Base-by-base conservation (phyloP, 2,329 filamentous ascomycete genomes). In the Phialocephala sp. region DNA sequence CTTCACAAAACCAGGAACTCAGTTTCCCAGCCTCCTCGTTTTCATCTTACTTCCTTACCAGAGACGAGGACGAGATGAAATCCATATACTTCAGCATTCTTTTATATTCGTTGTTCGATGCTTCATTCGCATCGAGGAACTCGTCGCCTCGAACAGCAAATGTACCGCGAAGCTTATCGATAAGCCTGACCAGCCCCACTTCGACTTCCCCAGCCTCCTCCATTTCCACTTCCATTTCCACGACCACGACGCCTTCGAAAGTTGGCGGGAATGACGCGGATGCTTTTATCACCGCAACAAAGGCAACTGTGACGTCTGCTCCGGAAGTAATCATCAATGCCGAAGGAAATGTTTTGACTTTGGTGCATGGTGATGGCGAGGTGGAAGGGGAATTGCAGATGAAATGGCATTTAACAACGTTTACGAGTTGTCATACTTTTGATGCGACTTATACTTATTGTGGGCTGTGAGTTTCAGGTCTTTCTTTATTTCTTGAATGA, bases 401-500 rank as follows among this genome's bases (percentile, higher is more conserved):
- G 63, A 75, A 74, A 64, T 75, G 70, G 68, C 73, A 76, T 68
- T 41, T 71, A n/a, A 74, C 70, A 4, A 75, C 74, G 2, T 76
- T 69, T 59, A 73, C 64, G 55, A 72, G 69, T n/a, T 75, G 73
- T 65, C 62, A 72, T 55, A 72, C 71, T 8, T 59, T 68, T 56
- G 64, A 52, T 32, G 50, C 50, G 27, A 54, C 50, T 14, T 54
- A 32, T 54, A 54, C n/a, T 35, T 54, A 54, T 66, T 76, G 74
- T 63, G 74, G 73, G 12, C 68, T 67, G 69, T 71, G 37, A 64
- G 69, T 70, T 15, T 8, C 0, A 15, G 12, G 27, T 43, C 54
- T 41, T 55, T 6, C 55, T 56, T 24, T 24, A 4, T 2, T 36
- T 24, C 3, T 18, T 11, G 1, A 9, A 24, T 18, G 56, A 20